Conservation (phyloP, 305 asterid genomes). For the Andrographis paniculata region DNA sequence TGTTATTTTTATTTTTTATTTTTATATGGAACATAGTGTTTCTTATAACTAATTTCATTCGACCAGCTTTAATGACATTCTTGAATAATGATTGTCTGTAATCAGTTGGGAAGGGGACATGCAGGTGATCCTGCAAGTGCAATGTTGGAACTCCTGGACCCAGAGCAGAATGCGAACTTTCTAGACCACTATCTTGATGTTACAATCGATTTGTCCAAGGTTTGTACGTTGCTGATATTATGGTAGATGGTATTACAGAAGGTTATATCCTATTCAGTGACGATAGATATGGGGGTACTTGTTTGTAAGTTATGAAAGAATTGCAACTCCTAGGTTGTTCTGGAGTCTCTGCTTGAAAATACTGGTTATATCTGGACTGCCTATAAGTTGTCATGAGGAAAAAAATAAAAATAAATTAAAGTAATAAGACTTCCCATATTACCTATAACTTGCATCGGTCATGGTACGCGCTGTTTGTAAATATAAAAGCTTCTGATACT, state of each 20-base stretch:
- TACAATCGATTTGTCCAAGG: conserved; percentile 96
- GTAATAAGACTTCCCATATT: too few relatives aligned
- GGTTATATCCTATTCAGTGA: too few relatives aligned
- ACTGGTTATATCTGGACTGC: not conserved
- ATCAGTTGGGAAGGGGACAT: conserved; percentile 97
- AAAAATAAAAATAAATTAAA: too few relatives aligned
- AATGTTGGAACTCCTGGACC: conserved; percentile 98
- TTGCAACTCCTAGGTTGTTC: not conserved
- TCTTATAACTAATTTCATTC: conserved; percentile 9
- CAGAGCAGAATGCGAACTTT: conserved; percentile 98
- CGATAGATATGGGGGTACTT: not conserved
- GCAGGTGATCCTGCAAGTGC: conserved; percentile 99
- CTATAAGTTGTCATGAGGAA: not conserved
- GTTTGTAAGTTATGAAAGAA: too few relatives aligned
- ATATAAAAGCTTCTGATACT: too few relatives aligned
- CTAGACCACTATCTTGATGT: conserved; percentile 99
- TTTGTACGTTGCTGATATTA: conserved; percentile 10
- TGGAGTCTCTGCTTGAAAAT: not conserved
- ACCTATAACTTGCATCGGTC: too few relatives aligned
- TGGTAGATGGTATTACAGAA: not conserved
- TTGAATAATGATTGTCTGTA: conserved; percentile 21
- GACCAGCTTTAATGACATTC: conserved; percentile 13
- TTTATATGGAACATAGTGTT: not conserved
- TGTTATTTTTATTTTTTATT: not conserved
- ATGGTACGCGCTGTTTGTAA: too few relatives aligned